Conservation (phyloP, 441 rosid species). For the Erysimum cheiri region DNA sequence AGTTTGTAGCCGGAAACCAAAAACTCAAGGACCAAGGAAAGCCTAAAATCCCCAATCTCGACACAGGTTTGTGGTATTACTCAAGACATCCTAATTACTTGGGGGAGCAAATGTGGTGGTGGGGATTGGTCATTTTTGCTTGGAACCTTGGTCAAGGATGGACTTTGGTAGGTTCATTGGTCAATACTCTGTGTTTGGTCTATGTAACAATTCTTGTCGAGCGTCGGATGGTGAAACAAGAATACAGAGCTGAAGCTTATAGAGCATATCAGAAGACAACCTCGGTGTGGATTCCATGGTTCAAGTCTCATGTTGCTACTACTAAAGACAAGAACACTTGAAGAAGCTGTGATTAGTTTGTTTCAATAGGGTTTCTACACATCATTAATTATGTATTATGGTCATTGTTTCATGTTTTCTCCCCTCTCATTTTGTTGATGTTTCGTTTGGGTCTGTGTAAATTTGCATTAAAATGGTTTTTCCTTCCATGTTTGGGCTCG, state of each 20-base stretch:
- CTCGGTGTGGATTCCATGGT: constrained; percentile 96
- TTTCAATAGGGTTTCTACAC: constrained; percentile 19
- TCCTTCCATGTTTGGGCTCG: neutral
- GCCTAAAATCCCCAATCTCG: constrained; percentile 67
- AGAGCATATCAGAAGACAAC: constrained; percentile 85
- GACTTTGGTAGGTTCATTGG: constrained; percentile 68
- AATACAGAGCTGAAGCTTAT: constrained; percentile 84
- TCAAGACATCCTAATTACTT: constrained; percentile 97
- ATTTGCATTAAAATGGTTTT: constrained; percentile 4
- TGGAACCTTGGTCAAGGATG: constrained; percentile 90
- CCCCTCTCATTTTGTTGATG: constrained; percentile 27
- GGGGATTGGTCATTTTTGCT: constrained; percentile 87
- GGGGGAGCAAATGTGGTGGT: constrained; percentile 98
- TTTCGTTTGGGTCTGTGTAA: constrained; percentile 29
- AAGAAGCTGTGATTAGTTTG: constrained; percentile 37
- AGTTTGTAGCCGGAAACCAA: constrained; percentile 68
- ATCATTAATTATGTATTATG: constrained; percentile 35
- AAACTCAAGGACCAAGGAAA: constrained; percentile 74
- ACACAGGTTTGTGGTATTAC: constrained; percentile 78
- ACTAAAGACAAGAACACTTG: constrained; percentile 64
- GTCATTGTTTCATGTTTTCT: constrained; percentile 2
- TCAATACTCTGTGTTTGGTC: constrained; percentile 76
- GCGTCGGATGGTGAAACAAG: constrained; percentile 76
- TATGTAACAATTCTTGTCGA: constrained; percentile 88
- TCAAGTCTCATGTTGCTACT: constrained; percentile 58